These are phyloP conservation scores for Candida dubliniensis DNA, from an alignment of 1,139 yeast species.

Conservation along the genomic window DNA sequence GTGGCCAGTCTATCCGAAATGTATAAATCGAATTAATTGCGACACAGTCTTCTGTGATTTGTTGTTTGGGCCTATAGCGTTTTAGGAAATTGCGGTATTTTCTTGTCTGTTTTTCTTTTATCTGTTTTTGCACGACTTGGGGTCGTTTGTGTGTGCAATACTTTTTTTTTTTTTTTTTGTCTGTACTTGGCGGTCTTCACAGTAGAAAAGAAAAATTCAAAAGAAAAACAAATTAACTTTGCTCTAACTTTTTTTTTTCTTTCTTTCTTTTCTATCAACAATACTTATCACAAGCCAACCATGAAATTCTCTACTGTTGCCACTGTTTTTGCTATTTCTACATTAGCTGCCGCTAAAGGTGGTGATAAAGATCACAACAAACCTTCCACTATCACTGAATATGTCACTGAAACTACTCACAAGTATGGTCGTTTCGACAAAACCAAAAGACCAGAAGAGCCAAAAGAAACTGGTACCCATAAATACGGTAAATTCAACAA, in stretches of 20 bases:
- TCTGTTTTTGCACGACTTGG: neutral
- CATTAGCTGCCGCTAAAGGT: slow-evolving; percentile 8
- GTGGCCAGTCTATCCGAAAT: no score
- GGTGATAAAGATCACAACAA: slow-evolving; percentile 11
- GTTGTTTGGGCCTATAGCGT: neutral
- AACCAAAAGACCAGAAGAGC: slow-evolving; percentile 38
- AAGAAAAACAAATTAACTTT: neutral
- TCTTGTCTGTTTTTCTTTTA: slow-evolving; percentile 2
- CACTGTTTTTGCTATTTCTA: slow-evolving; percentile 12
- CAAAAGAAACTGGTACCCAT: slow-evolving; percentile 40
- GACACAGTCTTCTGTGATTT: neutral
- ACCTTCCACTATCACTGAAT: slow-evolving; percentile 9
- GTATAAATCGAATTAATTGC: neutral
- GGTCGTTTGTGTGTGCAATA: neutral
- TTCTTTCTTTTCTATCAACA: neutral
- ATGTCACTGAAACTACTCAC: slow-evolving; percentile 15
- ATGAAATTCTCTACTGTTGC: slow-evolving; percentile 13
- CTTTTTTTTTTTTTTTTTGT: neutral
- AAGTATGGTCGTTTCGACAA: slow-evolving; percentile 47
- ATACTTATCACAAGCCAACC: neutral
- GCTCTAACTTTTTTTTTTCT: neutral
- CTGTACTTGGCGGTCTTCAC: no score
- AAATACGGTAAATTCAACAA: slow-evolving; percentile 45
- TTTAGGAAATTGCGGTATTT: slow-evolving; percentile 1
- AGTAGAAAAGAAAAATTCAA: neutral